Evolutionary conservation across 768 basidiomycete species (phyloP).

Genomic region (Pulveroboletus sp.): DNA sequence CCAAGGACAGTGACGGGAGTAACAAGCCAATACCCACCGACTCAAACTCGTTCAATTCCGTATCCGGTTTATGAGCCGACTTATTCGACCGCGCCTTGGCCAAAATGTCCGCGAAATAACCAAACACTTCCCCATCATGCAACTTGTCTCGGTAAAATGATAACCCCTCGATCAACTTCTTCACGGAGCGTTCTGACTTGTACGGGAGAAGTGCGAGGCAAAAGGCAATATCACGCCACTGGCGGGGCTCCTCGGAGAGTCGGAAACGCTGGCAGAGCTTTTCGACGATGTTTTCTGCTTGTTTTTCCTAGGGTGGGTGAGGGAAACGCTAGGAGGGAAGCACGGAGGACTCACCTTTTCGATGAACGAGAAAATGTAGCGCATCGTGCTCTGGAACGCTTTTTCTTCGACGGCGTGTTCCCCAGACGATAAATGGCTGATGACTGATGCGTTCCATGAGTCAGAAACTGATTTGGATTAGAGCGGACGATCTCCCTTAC

Average conservation of each 20-base stretch:
- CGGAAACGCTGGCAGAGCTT: slow-evolving; percentile 97
- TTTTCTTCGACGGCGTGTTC: slow-evolving; percentile 91
- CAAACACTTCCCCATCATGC: slow-evolving; percentile 79
- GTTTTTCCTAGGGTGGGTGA: slow-evolving; percentile 71
- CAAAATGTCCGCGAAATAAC: slow-evolving; percentile 85
- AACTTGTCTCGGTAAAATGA: slow-evolving; percentile 95
- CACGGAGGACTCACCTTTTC: slow-evolving; percentile 65
- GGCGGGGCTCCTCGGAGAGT: slow-evolving; percentile 79
- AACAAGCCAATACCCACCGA: slow-evolving; percentile 40
- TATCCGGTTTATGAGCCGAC: slow-evolving; percentile 86
- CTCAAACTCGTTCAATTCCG: slow-evolving; percentile 94
- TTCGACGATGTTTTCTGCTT: slow-evolving; percentile 95
- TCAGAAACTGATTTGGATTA: neutral
- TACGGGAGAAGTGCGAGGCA: slow-evolving; percentile 92
- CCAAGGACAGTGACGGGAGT: neutral
- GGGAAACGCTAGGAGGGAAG: neutral
- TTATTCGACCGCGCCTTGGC: slow-evolving; percentile 89
- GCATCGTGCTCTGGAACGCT: slow-evolving; percentile 86
- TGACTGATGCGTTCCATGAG: slow-evolving; percentile 48
- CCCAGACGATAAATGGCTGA: slow-evolving; percentile 90
- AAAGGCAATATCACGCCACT: slow-evolving; percentile 97
- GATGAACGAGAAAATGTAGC: slow-evolving; percentile 93
- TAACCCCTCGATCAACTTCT: slow-evolving; percentile 91
- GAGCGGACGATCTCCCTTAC: slow-evolving; percentile 36
- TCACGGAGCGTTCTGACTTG: slow-evolving; percentile 95